Conservation (phyloP, 2,329 filamentous ascomycete genomes). For the Fulvia fulva region DNA sequence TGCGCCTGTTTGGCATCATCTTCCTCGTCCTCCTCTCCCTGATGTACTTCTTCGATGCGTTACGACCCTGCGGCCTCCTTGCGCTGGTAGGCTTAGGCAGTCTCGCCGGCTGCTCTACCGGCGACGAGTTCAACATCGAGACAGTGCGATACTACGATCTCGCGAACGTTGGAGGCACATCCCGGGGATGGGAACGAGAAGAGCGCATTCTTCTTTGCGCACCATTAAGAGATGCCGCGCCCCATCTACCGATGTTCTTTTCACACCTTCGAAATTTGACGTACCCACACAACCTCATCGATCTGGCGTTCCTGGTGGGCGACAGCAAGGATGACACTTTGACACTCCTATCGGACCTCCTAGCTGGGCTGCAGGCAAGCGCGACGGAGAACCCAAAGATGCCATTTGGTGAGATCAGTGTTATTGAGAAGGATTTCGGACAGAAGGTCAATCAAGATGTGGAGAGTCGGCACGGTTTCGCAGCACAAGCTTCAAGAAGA, state of each 20-base stretch:
- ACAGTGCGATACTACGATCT: slow-evolving; percentile 97
- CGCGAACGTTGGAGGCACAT: slow-evolving; percentile 83
- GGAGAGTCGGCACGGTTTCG: slow-evolving; percentile 94
- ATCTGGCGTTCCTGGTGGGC: slow-evolving; percentile 92
- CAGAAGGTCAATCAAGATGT: slow-evolving; percentile 98
- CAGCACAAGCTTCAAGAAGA: slow-evolving; percentile 84
- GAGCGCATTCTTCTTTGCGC: slow-evolving; percentile 94
- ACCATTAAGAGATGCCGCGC: slow-evolving; percentile 84
- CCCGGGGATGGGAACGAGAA: slow-evolving; percentile 90
- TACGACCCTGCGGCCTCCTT: slow-evolving; percentile 57
- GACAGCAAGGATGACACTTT: slow-evolving; percentile 94
- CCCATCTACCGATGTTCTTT: slow-evolving; percentile 97
- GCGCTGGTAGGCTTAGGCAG: slow-evolving; percentile 49
- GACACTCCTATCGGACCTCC: slow-evolving; percentile 65
- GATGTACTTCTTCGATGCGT: slow-evolving; percentile 72
- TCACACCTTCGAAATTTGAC: slow-evolving; percentile 94
- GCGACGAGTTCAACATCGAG: slow-evolving; percentile 74
- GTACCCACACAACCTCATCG: slow-evolving; percentile 93
- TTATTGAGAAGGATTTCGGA: slow-evolving; percentile 98
- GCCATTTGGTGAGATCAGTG: slow-evolving; percentile 91
- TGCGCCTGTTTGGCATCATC: slow-evolving; percentile 60
- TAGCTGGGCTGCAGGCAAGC: slow-evolving; percentile 70
- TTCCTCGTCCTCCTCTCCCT: slow-evolving; percentile 57
- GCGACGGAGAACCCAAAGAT: slow-evolving; percentile 68
- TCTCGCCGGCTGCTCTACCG: slow-evolving; percentile 62